Percentiles rank a stretch among this genome's conserved stretches.
phyloP scores from a whole-genome alignment of 345 rosid species.

The Heritiera littoralis region DNA sequence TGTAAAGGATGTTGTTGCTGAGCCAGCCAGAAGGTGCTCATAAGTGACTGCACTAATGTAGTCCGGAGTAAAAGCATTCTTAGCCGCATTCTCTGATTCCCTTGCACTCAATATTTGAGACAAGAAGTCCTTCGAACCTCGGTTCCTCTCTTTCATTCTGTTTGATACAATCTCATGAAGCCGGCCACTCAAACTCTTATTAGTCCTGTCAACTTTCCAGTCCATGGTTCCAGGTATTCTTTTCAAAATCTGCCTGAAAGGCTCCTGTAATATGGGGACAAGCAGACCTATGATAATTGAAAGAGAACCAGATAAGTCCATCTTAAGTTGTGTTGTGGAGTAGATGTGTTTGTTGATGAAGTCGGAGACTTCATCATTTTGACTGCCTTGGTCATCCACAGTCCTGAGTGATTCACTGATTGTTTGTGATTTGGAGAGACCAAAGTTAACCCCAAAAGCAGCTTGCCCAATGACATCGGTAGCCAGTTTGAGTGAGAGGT shows the following conservation, averaged over 20 bases:
- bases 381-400: conserved; percentile 22
- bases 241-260: conserved; percentile 77
- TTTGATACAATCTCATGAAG: conserved; percentile 73
- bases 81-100: conserved; percentile 54
- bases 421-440: conserved; percentile 53
- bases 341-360: conserved; percentile 82
- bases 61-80: conserved; percentile 59
- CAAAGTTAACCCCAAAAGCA: conserved; percentile 81
- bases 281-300: conserved; percentile 77
- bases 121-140: conserved; percentile 70
- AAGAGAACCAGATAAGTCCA: conserved; percentile 82
- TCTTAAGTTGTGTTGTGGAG: conserved; percentile 91
- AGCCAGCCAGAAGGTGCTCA: conserved; percentile 93
- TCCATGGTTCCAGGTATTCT: conserved; percentile 89
- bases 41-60: conserved; percentile 84
- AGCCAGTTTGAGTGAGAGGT: conserved; percentile 73
- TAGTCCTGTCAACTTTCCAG: conserved; percentile 71
- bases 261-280: conserved; percentile 78
- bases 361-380: conserved; percentile 48
- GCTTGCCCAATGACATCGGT: conserved; percentile 91
- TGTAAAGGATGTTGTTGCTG: conserved; percentile 84
- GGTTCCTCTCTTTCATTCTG: conserved; percentile 52
- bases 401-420: conserved; percentile 23
- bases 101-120: conserved; percentile 67
- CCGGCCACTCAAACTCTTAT: conserved; percentile 49